Conservation (phyloP, 1,284 basidiomycete genomes). For the Hemileia vastatrix region DNA sequence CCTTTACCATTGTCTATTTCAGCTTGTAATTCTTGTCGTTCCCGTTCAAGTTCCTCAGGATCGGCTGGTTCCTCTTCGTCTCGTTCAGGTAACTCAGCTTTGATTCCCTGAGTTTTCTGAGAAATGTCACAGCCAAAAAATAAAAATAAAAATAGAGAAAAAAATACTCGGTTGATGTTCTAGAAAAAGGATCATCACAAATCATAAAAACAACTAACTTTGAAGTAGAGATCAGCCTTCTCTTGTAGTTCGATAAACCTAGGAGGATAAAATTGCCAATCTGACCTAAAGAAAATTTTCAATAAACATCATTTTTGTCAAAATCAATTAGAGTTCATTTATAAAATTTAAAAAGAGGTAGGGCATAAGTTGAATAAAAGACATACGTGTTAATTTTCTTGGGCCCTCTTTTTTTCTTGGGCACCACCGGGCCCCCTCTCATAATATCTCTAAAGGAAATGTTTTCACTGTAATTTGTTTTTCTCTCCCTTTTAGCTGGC, state of each 20-base stretch:
- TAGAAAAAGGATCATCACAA: constrained; percentile 21
- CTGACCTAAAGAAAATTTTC: constrained; percentile 55
- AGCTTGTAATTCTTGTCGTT: constrained; percentile 58
- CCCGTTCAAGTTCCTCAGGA: constrained; percentile 73
- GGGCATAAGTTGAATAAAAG: constrained; percentile 19
- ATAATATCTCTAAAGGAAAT: constrained; percentile 73
- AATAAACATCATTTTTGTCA: too few relatives aligned
- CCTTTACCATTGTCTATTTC: constrained; percentile 52
- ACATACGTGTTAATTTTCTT: constrained; percentile 75
- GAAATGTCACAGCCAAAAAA: neutral
- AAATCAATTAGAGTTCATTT: too few relatives aligned
- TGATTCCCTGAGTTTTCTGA: constrained; percentile 23
- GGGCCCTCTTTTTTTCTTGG: constrained; percentile 74
- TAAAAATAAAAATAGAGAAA: neutral
- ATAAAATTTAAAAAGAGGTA: neutral
- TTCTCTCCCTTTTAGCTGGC: constrained; percentile 88
- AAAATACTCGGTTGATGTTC: neutral
- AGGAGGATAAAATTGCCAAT: constrained; percentile 94
- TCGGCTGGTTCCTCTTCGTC: constrained; percentile 57
- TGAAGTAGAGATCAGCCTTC: constrained; percentile 52
- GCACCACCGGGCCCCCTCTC: constrained; percentile 56
- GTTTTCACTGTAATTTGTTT: constrained; percentile 83
- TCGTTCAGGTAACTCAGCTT: constrained; percentile 52
- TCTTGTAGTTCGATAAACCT: constrained; percentile 75
- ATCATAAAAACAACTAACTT: constrained; percentile 30